These are phyloP conservation scores for Cicer arietinum DNA, from an alignment of 306 rosid genomes.

Conservation along the genomic window DNA sequence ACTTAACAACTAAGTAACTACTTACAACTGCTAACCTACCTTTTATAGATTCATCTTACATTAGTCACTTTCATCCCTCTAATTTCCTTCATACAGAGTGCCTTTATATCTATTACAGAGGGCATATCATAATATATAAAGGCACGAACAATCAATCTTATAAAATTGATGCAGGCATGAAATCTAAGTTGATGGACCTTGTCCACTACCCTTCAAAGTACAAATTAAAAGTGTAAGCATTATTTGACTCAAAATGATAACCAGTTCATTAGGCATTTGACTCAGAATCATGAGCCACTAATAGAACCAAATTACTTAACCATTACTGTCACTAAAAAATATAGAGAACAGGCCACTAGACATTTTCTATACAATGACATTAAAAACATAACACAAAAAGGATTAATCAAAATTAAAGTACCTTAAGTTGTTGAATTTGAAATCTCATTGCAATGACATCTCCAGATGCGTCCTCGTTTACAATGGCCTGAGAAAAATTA, in stretches of 20 bases:
- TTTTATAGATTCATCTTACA: too few relatives aligned
- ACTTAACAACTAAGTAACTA: too few relatives aligned
- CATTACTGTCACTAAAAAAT: constrained; percentile 1
- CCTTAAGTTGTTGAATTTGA: constrained; percentile 98
- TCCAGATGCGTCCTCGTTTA: constrained; percentile 95
- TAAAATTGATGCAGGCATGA: constrained; percentile 12
- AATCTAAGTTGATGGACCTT: constrained; percentile 19
- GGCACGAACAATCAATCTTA: not conserved
- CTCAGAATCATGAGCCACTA: constrained; percentile 11
- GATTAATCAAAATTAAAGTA: constrained; percentile 47
- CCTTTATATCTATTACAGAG: too few relatives aligned
- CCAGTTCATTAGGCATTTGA: constrained; percentile 3
- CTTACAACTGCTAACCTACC: too few relatives aligned
- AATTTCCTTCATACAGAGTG: too few relatives aligned
- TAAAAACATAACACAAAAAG: constrained; percentile 10
- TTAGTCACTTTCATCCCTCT: too few relatives aligned
- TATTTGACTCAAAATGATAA: not conserved
- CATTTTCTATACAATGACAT: constrained; percentile 8
- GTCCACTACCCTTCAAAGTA: constrained; percentile 24
- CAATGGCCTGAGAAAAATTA: constrained; percentile 75
- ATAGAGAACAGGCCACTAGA: not conserved
- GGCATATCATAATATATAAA: constrained; percentile 1
- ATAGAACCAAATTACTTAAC: constrained; percentile 27
- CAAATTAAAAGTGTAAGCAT: constrained; percentile 24
- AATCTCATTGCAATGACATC: constrained; percentile 95